phyloP scores from a whole-genome alignment of 106 monocot genomes.

The Acanthochlamys bracteata region DNA sequence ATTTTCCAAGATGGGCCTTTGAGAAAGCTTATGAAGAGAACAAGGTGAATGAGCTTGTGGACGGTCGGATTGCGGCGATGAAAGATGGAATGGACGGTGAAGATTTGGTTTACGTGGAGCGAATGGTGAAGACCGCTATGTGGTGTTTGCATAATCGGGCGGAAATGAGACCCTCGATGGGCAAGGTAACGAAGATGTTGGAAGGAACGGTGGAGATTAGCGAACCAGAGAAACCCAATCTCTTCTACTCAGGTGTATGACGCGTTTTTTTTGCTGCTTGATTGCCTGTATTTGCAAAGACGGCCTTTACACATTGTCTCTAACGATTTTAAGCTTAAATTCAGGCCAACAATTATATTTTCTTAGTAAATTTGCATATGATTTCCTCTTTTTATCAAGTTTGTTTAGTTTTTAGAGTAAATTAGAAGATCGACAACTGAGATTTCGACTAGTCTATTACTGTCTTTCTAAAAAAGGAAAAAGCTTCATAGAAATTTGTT shows the following conservation, averaged over 20 bases:
- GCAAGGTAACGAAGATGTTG: constrained; percentile 90
- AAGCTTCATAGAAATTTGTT: too few relatives aligned
- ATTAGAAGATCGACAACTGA: too few relatives aligned
- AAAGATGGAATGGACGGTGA: constrained; percentile 26
- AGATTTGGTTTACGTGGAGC: constrained; percentile 34
- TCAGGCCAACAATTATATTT: too few relatives aligned
- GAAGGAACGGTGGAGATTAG: constrained; percentile 75
- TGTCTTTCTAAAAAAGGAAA: too few relatives aligned
- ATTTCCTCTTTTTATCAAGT: too few relatives aligned
- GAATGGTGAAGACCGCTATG: constrained; percentile 91
- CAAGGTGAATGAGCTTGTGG: constrained; percentile 57
- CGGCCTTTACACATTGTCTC: too few relatives aligned
- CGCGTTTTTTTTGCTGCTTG: too few relatives aligned
- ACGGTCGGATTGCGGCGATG: constrained; percentile 23
- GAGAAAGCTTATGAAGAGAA: constrained; percentile 79
- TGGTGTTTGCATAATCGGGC: constrained; percentile 80
- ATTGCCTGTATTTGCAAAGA: too few relatives aligned
- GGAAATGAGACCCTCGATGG: constrained; percentile 73
- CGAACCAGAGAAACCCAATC: constrained; percentile 43
- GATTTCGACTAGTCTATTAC: too few relatives aligned
- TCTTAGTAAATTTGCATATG: too few relatives aligned
- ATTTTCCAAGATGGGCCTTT: constrained; percentile 64
- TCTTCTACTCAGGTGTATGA: constrained; percentile 40
- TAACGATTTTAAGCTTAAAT: too few relatives aligned
- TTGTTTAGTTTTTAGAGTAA: too few relatives aligned